Conservation (phyloP, 225 moss, liverwort and hornwort genomes). For the Pleurozium schreberi region DNA sequence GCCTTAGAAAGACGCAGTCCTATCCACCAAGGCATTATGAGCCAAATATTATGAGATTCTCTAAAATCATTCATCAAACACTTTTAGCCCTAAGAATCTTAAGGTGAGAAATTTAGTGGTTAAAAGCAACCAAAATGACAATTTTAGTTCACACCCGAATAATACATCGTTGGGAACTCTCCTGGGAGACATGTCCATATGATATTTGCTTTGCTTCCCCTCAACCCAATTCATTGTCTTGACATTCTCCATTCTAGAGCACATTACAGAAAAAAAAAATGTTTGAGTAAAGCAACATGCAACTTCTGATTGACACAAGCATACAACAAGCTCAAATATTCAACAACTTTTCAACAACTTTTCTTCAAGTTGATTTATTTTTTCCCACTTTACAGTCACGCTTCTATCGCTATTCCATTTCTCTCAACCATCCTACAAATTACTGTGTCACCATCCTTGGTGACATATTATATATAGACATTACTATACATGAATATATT, state of each 20-base stretch:
- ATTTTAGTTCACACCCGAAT: background rate
- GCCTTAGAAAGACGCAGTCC: fast-evolving
- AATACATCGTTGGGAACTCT: background rate
- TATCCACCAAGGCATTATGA: background rate
- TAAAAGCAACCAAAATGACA: no score
- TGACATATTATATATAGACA: background rate
- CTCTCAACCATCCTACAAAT: background rate
- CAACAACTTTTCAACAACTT: background rate
- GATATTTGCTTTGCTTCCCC: background rate
- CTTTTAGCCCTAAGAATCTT: background rate
- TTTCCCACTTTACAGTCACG: background rate
- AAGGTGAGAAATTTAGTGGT: background rate
- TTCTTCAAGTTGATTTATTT: background rate
- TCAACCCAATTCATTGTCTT: background rate
- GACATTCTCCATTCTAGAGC: conserved; percentile 3
- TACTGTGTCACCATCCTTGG: background rate
- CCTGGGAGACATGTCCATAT: background rate
- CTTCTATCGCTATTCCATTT: background rate
- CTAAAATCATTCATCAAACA: background rate
- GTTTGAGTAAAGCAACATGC: background rate
- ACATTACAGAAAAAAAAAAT: background rate
- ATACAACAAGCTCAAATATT: background rate
- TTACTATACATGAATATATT: background rate
- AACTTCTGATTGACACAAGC: background rate
- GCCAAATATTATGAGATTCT: background rate